Base-by-base conservation (phyloP, 2,329 filamentous ascomycete genomes). In the Aspergillus proliferans region DNA sequence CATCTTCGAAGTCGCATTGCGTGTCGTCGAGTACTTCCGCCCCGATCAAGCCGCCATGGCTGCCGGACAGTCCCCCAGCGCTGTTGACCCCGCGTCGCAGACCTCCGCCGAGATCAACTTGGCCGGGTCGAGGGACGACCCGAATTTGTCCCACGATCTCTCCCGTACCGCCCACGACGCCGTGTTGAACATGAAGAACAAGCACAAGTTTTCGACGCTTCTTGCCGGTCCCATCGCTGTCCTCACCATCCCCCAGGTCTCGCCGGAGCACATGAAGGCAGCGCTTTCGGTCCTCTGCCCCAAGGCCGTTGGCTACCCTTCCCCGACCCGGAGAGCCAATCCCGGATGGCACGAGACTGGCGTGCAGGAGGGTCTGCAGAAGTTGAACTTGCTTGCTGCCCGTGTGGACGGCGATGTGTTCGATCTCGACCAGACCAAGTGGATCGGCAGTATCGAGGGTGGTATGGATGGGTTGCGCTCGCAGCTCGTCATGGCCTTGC, bases 381-480 rank as follows among this genome's bases (percentile, higher is more conserved):
- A 98, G 73, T 72, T 98, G 54, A 77, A 95, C 67, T 72, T 98
- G 30, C 73, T 98, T 12, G 93, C 90, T 47, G 91, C 91, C 12
- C 79, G 93, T 46, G 81, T 96, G 26, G 93, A 98, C 64, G 87
- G 87, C 54, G 85, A 83, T 68, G 82, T 89, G 28, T 91, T 95
- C 61, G 91, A 96, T 64, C 70, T 80, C 43, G 83, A 85, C 9
- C 86, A 87, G 47, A 76, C 78, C 24, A 82, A 77, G 62, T 87
- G 85, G 85, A 78, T 85, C 41, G 81, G 89, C 49, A 79, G 85
- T 33, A 94, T 97, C 59, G 77, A 86, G 57, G 89, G 88, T 51
- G 89, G 91, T 36, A 68, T 95, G 54, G 85, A 89, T 36, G 87
- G 87, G 4, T 75, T 98, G 62, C 80, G 89, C 56, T 85, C 83